These are phyloP conservation scores for Fusarium nodosum DNA, from an alignment of 2,329 filamentous ascomycete genomes.

Conservation along the genomic window DNA sequence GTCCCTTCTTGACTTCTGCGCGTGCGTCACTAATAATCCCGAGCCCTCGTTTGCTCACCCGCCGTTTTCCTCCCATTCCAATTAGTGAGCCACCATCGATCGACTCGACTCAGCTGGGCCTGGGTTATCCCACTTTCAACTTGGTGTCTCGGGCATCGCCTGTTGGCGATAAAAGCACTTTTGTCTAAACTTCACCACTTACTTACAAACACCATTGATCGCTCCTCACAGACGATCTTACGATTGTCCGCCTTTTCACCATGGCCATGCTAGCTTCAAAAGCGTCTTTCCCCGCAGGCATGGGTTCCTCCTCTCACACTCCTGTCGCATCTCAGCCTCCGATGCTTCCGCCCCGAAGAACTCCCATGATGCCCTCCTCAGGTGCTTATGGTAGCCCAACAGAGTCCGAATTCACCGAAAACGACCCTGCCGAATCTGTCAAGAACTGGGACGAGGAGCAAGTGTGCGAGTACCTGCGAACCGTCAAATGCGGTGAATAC, in stretches of 20 bases:
- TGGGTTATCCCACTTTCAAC: slow-evolving; percentile 39
- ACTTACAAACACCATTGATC: slow-evolving; percentile 11
- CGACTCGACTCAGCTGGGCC: slow-evolving; percentile 43
- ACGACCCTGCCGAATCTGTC: slow-evolving; percentile 79
- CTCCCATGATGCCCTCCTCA: slow-evolving; percentile 62
- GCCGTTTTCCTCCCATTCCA: slow-evolving; percentile 23
- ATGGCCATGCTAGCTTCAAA: slow-evolving; percentile 88
- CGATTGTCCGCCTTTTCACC: slow-evolving; percentile 19
- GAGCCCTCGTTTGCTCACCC: slow-evolving; percentile 2
- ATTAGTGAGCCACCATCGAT: slow-evolving; percentile 36
- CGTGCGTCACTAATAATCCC: slow-evolving; percentile 45
- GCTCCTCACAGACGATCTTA: slow-evolving; percentile 18
- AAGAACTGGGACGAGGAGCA: slow-evolving; percentile 92
- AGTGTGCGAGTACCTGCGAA: slow-evolving; percentile 90
- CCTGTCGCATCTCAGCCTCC: slow-evolving; percentile 63
- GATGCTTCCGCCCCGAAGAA: slow-evolving; percentile 66
- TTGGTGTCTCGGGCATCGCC: slow-evolving; percentile 44
- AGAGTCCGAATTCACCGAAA: slow-evolving; percentile 92
- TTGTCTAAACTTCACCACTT: slow-evolving; percentile 6
- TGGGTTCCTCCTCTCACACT: slow-evolving; percentile 62
- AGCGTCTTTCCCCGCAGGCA: slow-evolving; percentile 72
- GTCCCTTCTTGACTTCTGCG: slow-evolving; percentile 5
- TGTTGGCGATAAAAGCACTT: slow-evolving; percentile 24
- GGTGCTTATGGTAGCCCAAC: slow-evolving; percentile 82
- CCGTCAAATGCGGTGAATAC: slow-evolving; percentile 94